Percentiles rank a stretch among this genome's conserved stretches.
phyloP scores from a whole-genome alignment of 2,329 filamentous ascomycete species.

The Fusarium dimerum region DNA sequence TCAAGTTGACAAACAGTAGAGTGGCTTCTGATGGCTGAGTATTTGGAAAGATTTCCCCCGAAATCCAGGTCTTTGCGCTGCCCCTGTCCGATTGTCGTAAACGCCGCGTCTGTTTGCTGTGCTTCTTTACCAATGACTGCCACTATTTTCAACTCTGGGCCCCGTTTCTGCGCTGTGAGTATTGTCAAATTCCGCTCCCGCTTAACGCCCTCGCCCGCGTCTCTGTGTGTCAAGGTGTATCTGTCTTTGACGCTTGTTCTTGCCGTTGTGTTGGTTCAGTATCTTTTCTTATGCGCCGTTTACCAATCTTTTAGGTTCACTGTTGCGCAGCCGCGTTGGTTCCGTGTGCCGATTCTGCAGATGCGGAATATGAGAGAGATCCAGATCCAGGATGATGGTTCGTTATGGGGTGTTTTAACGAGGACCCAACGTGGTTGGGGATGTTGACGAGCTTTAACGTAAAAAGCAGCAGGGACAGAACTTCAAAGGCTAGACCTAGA shows the following conservation, averaged over 20 bases:
- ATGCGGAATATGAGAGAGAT: constrained; percentile 6
- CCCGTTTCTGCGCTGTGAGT: neutral
- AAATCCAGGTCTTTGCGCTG: neutral
- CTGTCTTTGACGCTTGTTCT: neutral
- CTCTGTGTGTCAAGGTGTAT: neutral
- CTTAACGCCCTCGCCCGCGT: neutral
- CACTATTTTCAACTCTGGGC: neutral
- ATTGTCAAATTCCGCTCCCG: neutral
- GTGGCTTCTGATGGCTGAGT: too few relatives aligned
- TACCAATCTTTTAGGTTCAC: neutral
- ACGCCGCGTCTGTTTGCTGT: neutral
- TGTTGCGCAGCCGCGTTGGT: constrained; percentile 1
- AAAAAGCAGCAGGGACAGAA: constrained; percentile 1
- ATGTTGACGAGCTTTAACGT: constrained; percentile 25
- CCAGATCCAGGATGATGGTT: neutral
- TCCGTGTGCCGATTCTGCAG: neutral
- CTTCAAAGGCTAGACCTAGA: neutral
- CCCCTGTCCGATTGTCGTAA: neutral
- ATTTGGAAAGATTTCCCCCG: too few relatives aligned
- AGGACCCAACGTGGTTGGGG: constrained; percentile 8
- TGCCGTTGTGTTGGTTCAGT: neutral
- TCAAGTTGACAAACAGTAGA: too few relatives aligned
- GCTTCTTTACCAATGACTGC: neutral
- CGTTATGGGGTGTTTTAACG: constrained; percentile 7
- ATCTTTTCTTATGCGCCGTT: neutral